A percentile compares a stretch with the other conserved stretches of the same genome.
These are phyloP conservation scores for Rugosomyces carneus DNA, from an alignment of 1,284 basidiomycete species.

Conservation along the genomic window DNA sequence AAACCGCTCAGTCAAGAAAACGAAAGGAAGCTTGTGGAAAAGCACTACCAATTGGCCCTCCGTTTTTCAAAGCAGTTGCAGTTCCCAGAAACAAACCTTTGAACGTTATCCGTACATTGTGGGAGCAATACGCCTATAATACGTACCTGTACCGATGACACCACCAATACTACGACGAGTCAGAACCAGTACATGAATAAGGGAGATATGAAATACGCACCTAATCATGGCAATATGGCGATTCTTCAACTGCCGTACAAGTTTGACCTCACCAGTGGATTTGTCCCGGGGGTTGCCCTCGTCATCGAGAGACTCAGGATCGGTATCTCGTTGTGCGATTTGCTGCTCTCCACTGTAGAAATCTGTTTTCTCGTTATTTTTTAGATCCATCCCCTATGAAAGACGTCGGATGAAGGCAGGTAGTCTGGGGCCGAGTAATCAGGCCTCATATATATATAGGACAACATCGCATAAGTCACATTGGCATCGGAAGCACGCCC, in stretches of 20 bases:
- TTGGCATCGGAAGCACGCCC: neutral
- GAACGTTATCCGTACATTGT: neutral
- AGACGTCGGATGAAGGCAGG: neutral
- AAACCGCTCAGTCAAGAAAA: neutral
- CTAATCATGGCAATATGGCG: conserved; percentile 69
- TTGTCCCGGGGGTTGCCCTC: conserved; percentile 12
- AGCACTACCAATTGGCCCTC: conserved; percentile 46
- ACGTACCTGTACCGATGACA: conserved; percentile 67
- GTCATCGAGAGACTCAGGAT: conserved; percentile 20
- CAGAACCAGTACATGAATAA: conserved; percentile 1
- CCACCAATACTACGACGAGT: conserved; percentile 45
- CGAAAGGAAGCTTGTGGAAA: neutral
- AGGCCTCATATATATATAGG: neutral
- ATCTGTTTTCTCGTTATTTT: neutral
- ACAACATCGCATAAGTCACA: neutral
- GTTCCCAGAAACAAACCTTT: conserved; percentile 61
- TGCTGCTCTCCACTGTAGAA: conserved; percentile 15
- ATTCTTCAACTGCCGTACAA: conserved; percentile 58
- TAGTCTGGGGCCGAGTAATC: neutral
- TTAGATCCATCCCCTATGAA: neutral
- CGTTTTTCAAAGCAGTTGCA: conserved; percentile 44
- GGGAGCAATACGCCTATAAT: neutral
- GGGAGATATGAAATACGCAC: conserved; percentile 23
- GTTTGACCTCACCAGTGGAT: conserved; percentile 21
- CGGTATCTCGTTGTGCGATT: conserved; percentile 10